phyloP scores from a whole-genome alignment of 2,329 filamentous ascomycete genomes.

The Ophiostoma australiae region DNA sequence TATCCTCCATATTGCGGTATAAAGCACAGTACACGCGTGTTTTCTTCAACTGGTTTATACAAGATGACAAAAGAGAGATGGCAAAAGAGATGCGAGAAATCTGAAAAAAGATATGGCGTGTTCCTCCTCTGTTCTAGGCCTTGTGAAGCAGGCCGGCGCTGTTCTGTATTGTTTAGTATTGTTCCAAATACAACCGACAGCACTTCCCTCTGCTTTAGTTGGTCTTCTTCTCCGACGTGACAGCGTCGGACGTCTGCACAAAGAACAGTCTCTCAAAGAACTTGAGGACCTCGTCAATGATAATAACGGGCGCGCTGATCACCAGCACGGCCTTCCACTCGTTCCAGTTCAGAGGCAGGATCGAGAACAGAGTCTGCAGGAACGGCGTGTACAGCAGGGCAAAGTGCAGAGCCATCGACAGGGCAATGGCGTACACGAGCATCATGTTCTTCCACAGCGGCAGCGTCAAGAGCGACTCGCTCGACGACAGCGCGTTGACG shows the following conservation, averaged over 20 bases:
- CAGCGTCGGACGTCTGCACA: slow-evolving; percentile 42
- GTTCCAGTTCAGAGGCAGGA: slow-evolving; percentile 73
- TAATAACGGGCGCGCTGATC: slow-evolving; percentile 85
- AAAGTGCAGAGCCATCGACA: slow-evolving; percentile 95
- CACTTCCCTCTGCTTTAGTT: slow-evolving; percentile 36
- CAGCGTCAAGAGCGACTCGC: slow-evolving; percentile 86
- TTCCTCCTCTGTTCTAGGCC: slow-evolving; percentile 3
- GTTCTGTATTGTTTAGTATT: background rate
- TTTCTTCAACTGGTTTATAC: slow-evolving; percentile 15
- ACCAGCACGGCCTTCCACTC: slow-evolving; percentile 90
- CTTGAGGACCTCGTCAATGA: slow-evolving; percentile 83
- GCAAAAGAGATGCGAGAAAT: background rate
- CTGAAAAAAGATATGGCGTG: background rate
- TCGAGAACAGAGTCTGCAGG: slow-evolving; percentile 83
- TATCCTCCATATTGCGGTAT: slow-evolving; percentile 4
- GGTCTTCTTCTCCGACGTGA: slow-evolving; percentile 50
- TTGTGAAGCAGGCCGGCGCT: slow-evolving; percentile 3
- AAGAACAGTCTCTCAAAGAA: slow-evolving; percentile 65
- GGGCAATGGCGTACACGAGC: slow-evolving; percentile 85
- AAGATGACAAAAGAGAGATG: background rate
- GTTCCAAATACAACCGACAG: background rate
- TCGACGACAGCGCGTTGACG: slow-evolving; percentile 94
- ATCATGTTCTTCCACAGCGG: slow-evolving; percentile 99
- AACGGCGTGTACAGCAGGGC: slow-evolving; percentile 87
- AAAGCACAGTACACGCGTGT: background rate